These are phyloP conservation scores for Uncinocarpus reesii DNA, from an alignment of 2,329 filamentous ascomycete genomes.

Conservation along the genomic window DNA sequence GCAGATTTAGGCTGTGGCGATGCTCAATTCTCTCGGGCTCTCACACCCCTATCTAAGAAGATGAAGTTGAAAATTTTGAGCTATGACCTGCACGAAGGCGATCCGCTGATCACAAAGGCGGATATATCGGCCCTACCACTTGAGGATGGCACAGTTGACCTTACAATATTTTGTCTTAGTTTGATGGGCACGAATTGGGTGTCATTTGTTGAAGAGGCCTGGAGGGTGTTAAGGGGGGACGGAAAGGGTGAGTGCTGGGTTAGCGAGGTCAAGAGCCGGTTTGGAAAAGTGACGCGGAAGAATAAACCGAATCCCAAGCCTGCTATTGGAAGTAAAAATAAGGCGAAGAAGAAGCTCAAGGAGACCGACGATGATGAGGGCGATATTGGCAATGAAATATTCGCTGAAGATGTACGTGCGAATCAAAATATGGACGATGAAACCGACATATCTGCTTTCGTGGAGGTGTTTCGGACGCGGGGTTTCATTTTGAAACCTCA, in stretches of 20 bases:
- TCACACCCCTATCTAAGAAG: constrained; percentile 51
- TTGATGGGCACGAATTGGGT: constrained; percentile 99
- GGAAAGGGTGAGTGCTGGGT: constrained; percentile 81
- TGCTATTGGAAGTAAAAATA: constrained; percentile 40
- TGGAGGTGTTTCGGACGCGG: constrained; percentile 66
- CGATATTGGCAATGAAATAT: constrained; percentile 49
- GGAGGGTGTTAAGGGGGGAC: constrained; percentile 80
- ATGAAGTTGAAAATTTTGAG: constrained; percentile 66
- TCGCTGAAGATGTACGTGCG: constrained; percentile 43
- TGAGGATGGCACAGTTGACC: constrained; percentile 62
- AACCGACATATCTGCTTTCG: constrained; percentile 78
- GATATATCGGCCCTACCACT: constrained; percentile 81
- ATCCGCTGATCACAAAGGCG: constrained; percentile 67
- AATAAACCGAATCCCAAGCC: constrained; percentile 38
- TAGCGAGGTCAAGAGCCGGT: constrained; percentile 90
- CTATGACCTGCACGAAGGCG: constrained; percentile 75
- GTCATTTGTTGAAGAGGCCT: constrained; percentile 91
- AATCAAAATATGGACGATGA: constrained; percentile 56
- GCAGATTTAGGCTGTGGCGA: constrained; percentile 92
- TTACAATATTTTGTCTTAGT: constrained; percentile 89
- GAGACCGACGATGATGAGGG: constrained; percentile 43
- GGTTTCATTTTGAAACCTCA: constrained; percentile 74
- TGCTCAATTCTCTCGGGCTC: constrained; percentile 62
- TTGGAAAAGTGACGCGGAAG: constrained; percentile 51
- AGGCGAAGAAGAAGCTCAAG: constrained; percentile 31